These are phyloP conservation scores for Nakazawaea anatomiae DNA, from an alignment of 805 yeast genomes.

Conservation along the genomic window DNA sequence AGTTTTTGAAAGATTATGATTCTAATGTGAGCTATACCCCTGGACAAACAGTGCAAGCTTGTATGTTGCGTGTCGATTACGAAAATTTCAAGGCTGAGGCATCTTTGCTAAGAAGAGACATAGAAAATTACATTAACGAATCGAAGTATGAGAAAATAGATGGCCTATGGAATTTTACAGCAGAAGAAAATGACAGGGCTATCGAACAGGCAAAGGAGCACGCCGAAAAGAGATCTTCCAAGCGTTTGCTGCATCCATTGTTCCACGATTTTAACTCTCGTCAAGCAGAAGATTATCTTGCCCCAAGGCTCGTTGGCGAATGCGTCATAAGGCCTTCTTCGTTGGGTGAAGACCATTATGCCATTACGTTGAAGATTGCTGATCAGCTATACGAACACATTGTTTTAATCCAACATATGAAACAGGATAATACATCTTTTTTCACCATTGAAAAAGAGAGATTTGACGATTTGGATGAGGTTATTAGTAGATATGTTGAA, in stretches of 20 bases:
- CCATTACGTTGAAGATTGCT: constrained; percentile 95
- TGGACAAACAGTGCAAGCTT: constrained; percentile 87
- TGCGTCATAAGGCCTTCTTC: constrained; percentile 94
- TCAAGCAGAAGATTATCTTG: constrained; percentile 92
- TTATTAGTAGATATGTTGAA: constrained; percentile 81
- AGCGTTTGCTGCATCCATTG: constrained; percentile 87
- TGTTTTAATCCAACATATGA: constrained; percentile 60
- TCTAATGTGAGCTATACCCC: constrained; percentile 35
- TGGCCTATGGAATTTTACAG: constrained; percentile 73
- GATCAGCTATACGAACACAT: constrained; percentile 88
- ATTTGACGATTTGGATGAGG: constrained; percentile 88
- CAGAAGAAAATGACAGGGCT: constrained; percentile 61
- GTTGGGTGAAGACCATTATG: constrained; percentile 79
- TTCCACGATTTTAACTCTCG: constrained; percentile 75
- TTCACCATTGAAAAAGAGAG: constrained; percentile 50
- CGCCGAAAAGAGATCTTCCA: constrained; percentile 60
- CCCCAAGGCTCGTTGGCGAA: constrained; percentile 85
- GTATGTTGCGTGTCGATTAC: constrained; percentile 63
- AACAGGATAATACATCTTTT: constrained; percentile 52
- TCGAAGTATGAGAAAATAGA: constrained; percentile 48
- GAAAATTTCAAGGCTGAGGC: constrained; percentile 69
- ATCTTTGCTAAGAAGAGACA: constrained; percentile 62
- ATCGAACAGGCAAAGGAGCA: constrained; percentile 56
- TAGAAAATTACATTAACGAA: constrained; percentile 41
- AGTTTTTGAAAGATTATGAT: constrained; percentile 33